phyloP scores from a whole-genome alignment of 495 filamentous ascomycete genomes.

The Tuber calosporum region DNA sequence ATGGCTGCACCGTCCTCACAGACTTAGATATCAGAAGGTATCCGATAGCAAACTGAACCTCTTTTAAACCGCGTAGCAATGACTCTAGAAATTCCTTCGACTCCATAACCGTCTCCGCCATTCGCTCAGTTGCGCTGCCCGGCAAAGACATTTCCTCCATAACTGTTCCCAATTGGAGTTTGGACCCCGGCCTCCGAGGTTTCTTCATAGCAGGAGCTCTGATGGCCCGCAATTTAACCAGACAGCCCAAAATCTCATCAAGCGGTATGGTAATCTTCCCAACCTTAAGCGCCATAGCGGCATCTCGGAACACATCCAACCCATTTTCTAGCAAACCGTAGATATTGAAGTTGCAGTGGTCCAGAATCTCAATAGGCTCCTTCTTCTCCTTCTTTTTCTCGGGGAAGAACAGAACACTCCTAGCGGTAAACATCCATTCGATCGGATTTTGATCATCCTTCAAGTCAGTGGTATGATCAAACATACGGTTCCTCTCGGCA shows the following conservation, averaged over 20 bases:
- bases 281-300: conserved; percentile 81
- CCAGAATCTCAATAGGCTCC: conserved; percentile 81
- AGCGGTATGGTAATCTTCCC: conserved; percentile 84
- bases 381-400: conserved; percentile 62
- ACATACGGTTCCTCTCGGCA: conserved; percentile 82
- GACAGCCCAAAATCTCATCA: conserved; percentile 68
- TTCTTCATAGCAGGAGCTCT: conserved; percentile 16
- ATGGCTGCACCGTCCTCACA: conserved; percentile 57
- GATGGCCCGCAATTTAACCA: conserved; percentile 43
- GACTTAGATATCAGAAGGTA: conserved; percentile 79
- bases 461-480: conserved; percentile 65
- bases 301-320: conserved; percentile 78
- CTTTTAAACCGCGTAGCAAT: conserved; percentile 83
- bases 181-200: conserved; percentile 40
- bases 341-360: conserved; percentile 78
- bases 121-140: conserved; percentile 62
- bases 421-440: conserved; percentile 84
- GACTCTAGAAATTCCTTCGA: conserved; percentile 89
- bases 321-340: conserved; percentile 88
- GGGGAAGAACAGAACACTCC: conserved; percentile 79
- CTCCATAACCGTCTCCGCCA: conserved; percentile 82
- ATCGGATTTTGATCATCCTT: conserved; percentile 70
- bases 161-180: conserved; percentile 64
- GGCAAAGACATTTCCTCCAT: conserved; percentile 67
- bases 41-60: conserved; percentile 91